Conservation (phyloP, 176 grass and related monocot genomes). For the Miscanthus lutarioriparius region DNA sequence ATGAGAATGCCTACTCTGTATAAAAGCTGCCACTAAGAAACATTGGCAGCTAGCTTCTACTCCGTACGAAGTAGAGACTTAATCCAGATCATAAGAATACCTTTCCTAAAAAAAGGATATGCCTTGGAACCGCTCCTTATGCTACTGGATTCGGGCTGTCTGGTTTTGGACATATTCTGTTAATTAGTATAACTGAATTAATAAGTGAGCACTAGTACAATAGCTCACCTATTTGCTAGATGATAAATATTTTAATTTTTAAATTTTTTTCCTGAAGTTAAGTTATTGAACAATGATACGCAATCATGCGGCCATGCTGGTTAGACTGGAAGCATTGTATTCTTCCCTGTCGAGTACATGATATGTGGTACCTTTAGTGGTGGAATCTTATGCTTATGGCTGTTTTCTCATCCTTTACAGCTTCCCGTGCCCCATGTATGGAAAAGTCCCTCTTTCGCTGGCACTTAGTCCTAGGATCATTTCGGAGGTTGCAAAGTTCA, state of each 20-base stretch:
- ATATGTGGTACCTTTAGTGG: slow-evolving; percentile 5
- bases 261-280: neutral
- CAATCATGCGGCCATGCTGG: neutral
- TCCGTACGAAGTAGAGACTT: neutral
- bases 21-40: neutral
- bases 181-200: slow-evolving; percentile 1
- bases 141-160: neutral
- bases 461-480: slow-evolving; percentile 97
- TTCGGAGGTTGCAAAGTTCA: slow-evolving; percentile 85
- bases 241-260: neutral
- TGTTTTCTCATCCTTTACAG: slow-evolving; percentile 45
- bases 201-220: neutral
- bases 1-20: neutral
- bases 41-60: neutral
- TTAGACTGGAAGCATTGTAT: neutral
- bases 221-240: neutral
- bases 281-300: neutral
- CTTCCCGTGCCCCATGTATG: slow-evolving; percentile 92
- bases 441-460: slow-evolving; percentile 88
- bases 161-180: neutral
- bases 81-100: neutral
- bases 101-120: neutral
- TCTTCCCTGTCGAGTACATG: neutral
- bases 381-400: slow-evolving; percentile 23
- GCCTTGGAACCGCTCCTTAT: neutral